phyloP scores from a whole-genome alignment of 352 stramenopile genomes.

The Halophytophthora polymorphica region DNA sequence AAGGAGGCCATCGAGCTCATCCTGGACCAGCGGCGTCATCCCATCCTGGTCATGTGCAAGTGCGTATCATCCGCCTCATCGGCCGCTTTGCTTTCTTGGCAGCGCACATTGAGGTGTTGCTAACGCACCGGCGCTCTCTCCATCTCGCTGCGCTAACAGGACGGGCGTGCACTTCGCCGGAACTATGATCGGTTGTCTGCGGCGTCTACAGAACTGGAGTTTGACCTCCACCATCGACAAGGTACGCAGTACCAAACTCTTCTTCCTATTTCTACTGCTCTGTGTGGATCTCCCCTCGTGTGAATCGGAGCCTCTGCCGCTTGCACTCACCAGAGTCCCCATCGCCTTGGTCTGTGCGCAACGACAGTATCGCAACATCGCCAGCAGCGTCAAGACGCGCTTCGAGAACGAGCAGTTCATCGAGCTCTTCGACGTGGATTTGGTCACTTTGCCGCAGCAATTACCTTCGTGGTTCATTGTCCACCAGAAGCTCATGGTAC shows the following conservation, averaged over 20 bases:
- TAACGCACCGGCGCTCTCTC: not conserved
- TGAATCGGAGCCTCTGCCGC: too few species aligned
- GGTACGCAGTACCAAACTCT: conserved; percentile 16
- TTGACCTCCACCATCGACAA: conserved; percentile 87
- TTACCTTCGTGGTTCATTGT: conserved; percentile 78
- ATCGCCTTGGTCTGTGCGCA: not conserved
- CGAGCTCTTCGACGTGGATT: conserved; percentile 84
- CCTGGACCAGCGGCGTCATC: conserved; percentile 71
- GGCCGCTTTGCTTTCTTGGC: not conserved
- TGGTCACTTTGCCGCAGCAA: conserved; percentile 77
- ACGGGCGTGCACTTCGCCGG: conserved; percentile 74
- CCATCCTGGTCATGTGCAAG: conserved; percentile 89
- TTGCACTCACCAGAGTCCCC: not conserved
- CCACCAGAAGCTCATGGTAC: conserved; percentile 76
- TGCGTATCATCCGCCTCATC: conserved; percentile 23
- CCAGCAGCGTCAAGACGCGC: conserved; percentile 80
- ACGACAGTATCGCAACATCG: conserved; percentile 78
- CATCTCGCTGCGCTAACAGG: conserved; percentile 18
- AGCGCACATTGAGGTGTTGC: not conserved
- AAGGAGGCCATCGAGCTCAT: conserved; percentile 87
- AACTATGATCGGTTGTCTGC: conserved; percentile 79
- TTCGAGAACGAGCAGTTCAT: conserved; percentile 91
- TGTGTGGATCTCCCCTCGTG: not conserved
- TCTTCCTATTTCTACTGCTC: not conserved
- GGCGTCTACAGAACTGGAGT: conserved; percentile 83